phyloP scores from a whole-genome alignment of 441 rosid species.

The Populus trichocarpa region DNA sequence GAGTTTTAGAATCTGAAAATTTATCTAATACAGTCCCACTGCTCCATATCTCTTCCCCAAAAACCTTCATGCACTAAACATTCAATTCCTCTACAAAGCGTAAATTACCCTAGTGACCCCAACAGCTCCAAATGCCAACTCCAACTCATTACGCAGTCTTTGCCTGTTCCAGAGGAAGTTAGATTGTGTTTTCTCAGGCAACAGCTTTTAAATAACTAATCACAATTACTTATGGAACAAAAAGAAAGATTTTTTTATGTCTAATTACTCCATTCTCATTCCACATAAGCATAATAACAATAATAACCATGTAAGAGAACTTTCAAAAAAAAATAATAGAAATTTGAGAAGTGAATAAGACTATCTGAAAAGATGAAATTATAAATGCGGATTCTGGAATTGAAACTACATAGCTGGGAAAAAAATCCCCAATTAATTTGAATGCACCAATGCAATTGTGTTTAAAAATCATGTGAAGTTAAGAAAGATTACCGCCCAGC shows the following conservation, averaged over 20 bases:
- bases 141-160: background rate
- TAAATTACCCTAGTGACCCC: background rate
- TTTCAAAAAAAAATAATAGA: background rate
- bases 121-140: background rate
- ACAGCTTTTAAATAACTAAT: background rate
- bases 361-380: background rate
- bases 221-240: background rate
- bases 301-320: no score
- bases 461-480: background rate
- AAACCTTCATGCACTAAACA: background rate
- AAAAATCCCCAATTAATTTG: background rate
- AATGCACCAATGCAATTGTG: slow-evolving; percentile 2
- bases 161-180: background rate
- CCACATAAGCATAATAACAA: background rate
- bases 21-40: background rate
- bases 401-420: background rate
- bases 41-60: background rate
- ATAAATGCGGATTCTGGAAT: background rate
- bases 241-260: background rate
- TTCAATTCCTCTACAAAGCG: background rate
- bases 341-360: background rate
- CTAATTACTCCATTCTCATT: background rate
- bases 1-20: background rate
- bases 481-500: slow-evolving; percentile 65
- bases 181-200: background rate